Base-by-base conservation (phyloP, 2,329 filamentous ascomycete species). In the Aspergillus sp. region DNA sequence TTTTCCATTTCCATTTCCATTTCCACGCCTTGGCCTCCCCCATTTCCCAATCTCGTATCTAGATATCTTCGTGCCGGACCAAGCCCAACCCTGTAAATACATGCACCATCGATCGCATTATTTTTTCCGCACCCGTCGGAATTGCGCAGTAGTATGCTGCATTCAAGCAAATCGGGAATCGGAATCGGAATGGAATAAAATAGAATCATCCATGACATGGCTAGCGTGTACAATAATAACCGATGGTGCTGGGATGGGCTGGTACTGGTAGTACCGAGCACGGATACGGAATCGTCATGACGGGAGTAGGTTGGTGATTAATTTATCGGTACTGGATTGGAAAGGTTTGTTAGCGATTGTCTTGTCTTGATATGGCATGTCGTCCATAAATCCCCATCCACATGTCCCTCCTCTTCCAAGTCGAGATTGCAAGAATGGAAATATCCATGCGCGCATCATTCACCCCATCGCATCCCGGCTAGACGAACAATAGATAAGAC, bases 321-420 rank as follows among this genome's bases (percentile, higher is more conserved):
- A 63, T 64, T 73, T 73, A 73, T 60, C 71, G 71, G 70, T 68
- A 73, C 71, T 73, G 67, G 58, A 32, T 20, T 20, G 24, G 52
- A 30, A 30, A 24, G 18, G 12, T 42, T 57, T 17, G 63, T 68
- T 63, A 65, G 62, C 61, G 26, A 56, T 41, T 11, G 48, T 7
- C 32, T 26, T 55, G 18, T 32, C 43, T 20, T 38, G 5, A 11
- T 38, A 30, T 34, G 18, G 7, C 9, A 17, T 6, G 17, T 4
- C n/a, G n/a, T 17, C 15, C 34, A 36, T 36, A 36, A 36, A 36
- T 36, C 34, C 2, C 5, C 34, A 3, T n/a, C 5, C 34, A 5
- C 12, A n/a, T 36, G 32, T n/a, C 13, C 7, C 15, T 36, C 7
- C 12, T 30, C 9, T 30, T 30, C 8, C 8, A 11, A 9, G 26